Conservation (phyloP, 805 yeast genomes). For the Yamadazyma tumulicola region DNA sequence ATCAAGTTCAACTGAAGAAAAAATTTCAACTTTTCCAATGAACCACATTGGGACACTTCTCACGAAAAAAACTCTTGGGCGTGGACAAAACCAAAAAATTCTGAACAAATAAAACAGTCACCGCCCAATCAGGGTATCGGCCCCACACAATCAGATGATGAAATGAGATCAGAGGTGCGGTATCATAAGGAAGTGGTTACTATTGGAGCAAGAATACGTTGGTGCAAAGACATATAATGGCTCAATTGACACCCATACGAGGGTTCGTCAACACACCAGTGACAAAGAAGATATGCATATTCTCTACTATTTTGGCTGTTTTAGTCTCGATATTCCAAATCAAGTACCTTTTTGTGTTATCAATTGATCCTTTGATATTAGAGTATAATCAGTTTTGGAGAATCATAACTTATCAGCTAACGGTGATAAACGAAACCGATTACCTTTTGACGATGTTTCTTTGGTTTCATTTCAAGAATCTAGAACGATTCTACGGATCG, state of each 20-base stretch:
- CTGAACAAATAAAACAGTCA: too few species aligned
- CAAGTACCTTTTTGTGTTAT: constrained; percentile 41
- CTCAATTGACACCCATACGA: constrained; percentile 35
- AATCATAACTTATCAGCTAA: constrained; percentile 44
- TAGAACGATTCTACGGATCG: constrained; percentile 59
- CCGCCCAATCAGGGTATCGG: too few species aligned
- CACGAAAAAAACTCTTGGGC: too few species aligned
- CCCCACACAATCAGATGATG: too few species aligned
- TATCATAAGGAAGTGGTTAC: too few species aligned
- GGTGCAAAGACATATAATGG: too few species aligned
- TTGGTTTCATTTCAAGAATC: constrained; percentile 48
- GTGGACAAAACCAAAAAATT: too few species aligned
- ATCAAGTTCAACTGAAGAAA: not conserved
- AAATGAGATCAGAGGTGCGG: too few species aligned
- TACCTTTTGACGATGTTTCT: constrained; percentile 43
- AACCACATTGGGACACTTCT: too few species aligned
- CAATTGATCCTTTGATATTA: constrained; percentile 51
- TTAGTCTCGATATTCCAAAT: constrained; percentile 39
- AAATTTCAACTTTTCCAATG: constrained; percentile 9
- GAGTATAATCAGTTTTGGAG: constrained; percentile 61
- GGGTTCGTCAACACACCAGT: constrained; percentile 45
- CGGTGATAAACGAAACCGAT: constrained; percentile 60
- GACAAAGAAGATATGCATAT: constrained; percentile 32
- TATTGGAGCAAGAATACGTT: too few species aligned
- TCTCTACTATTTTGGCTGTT: constrained; percentile 36